Percentiles rank a stretch among this genome's conserved stretches.
Conservation (phyloP, 2,329 filamentous ascomycete genomes). For the Fonsecaea pedrosoi region DNA sequence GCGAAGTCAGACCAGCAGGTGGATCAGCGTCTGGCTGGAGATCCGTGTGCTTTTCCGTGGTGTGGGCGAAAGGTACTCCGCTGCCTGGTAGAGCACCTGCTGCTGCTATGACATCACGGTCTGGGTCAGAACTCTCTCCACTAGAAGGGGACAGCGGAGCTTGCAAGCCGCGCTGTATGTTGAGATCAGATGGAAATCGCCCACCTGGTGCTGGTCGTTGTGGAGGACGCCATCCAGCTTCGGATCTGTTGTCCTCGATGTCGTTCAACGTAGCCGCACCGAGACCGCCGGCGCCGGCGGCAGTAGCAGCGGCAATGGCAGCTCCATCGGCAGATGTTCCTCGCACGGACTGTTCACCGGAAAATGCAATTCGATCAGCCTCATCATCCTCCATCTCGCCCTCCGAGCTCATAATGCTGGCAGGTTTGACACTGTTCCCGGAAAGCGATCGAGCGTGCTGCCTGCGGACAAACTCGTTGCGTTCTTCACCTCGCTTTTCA, state of each 20-base stretch:
- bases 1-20: not conserved
- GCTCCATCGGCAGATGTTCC: constrained; percentile 42
- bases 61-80: constrained; percentile 43
- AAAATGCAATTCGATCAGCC: constrained; percentile 69
- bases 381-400: constrained; percentile 78
- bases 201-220: constrained; percentile 87
- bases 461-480: constrained; percentile 82
- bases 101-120: constrained; percentile 62
- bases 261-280: constrained; percentile 44
- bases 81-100: constrained; percentile 62
- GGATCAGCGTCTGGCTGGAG: constrained; percentile 25
- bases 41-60: constrained; percentile 34
- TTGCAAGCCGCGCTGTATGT: constrained; percentile 85
- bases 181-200: constrained; percentile 93
- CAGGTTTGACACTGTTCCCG: constrained; percentile 63
- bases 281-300: constrained; percentile 46
- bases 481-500: constrained; percentile 85
- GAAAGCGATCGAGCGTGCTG: constrained; percentile 77
- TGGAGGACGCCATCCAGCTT: constrained; percentile 47
- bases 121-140: constrained; percentile 73
- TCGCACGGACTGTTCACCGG: constrained; percentile 56
- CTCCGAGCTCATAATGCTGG: constrained; percentile 72
- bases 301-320: constrained; percentile 42
- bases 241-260: constrained; percentile 41
- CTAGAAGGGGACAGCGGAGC: constrained; percentile 80